phyloP scores from a whole-genome alignment of 1,284 basidiomycete genomes.

The Somion occarium region DNA sequence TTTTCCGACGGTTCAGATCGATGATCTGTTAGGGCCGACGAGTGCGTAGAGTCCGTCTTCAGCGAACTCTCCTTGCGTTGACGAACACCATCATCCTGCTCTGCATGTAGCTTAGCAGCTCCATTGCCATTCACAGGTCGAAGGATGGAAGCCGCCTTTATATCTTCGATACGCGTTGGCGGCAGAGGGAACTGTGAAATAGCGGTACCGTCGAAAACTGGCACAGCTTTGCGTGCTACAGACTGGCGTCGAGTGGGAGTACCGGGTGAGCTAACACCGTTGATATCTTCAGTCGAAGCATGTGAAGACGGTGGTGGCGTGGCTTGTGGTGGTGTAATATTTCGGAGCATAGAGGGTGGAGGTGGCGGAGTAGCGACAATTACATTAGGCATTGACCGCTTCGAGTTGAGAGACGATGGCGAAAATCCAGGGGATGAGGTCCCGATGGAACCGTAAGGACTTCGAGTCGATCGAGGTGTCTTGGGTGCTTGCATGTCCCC shows the following conservation, averaged over 20 bases:
- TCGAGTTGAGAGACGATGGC: slow-evolving; percentile 17
- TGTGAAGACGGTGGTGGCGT: slow-evolving; percentile 10
- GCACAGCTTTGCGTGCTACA: slow-evolving; percentile 22
- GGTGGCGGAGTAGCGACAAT: slow-evolving; percentile 27
- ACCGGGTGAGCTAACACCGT: neutral
- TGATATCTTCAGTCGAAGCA: slow-evolving; percentile 6
- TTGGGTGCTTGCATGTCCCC: slow-evolving; percentile 20
- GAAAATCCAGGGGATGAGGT: slow-evolving; percentile 23
- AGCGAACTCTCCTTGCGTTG: neutral
- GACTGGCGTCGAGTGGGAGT: slow-evolving; percentile 16
- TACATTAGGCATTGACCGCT: slow-evolving; percentile 24
- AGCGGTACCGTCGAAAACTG: slow-evolving; percentile 15
- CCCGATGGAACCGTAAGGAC: slow-evolving; percentile 13
- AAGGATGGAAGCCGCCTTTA: neutral
- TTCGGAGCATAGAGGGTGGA: slow-evolving; percentile 12
- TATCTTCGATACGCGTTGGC: neutral
- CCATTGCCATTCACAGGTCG: slow-evolving; percentile 2
- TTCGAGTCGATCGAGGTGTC: slow-evolving; percentile 15
- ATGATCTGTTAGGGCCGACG: neutral
- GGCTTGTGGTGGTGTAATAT: slow-evolving; percentile 8
- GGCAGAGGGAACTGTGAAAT: slow-evolving; percentile 3
- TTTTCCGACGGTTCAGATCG: slow-evolving; percentile 1
- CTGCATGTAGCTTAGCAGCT: neutral
- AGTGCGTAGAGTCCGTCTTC: neutral
- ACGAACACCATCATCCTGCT: neutral